Evolutionary conservation across 164 flowering plant genomes (phyloP).

Genomic region (Aristolochia fimbriata): DNA sequence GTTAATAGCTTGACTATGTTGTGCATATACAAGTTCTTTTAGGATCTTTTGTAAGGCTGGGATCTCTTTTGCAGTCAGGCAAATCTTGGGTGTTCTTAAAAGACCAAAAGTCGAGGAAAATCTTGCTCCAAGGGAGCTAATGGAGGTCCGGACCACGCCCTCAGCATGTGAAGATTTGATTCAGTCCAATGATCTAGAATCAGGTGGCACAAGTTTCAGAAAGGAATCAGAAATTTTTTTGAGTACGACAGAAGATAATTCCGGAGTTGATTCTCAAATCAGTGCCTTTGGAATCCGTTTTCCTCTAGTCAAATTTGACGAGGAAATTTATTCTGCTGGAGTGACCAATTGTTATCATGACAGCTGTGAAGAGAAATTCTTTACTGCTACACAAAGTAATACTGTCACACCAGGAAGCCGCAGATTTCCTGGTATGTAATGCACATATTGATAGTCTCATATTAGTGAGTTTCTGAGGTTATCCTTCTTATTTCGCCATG

Average conservation of each 20-base stretch:
- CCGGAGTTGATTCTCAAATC: constrained; percentile 4
- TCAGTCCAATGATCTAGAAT: constrained; percentile 16
- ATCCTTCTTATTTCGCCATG: no score
- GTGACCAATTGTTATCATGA: neutral
- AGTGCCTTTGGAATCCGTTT: constrained; percentile 4
- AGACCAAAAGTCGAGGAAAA: constrained; percentile 23
- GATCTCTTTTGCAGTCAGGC: constrained; percentile 38
- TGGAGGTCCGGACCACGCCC: constrained; percentile 11
- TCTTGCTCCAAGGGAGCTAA: constrained; percentile 6
- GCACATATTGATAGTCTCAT: no score
- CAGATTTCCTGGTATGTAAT: no score
- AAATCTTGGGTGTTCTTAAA: constrained; percentile 53
- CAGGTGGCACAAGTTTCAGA: constrained; percentile 4
- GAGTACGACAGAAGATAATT: constrained; percentile 5
- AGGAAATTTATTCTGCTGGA: neutral
- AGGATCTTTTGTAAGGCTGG: constrained; percentile 1
- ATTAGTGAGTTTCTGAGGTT: no score
- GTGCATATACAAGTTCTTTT: neutral
- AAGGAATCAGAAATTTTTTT: constrained; percentile 5
- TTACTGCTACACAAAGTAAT: no score
- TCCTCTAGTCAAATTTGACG: constrained; percentile 7
- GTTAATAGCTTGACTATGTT: neutral
- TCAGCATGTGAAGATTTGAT: constrained; percentile 15
- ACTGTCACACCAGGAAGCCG: no score
- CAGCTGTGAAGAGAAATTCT: constrained; percentile 3